Evolutionary conservation across 176 grass and related monocot genomes (phyloP).

Genomic region (Eleusine coracana): DNA sequence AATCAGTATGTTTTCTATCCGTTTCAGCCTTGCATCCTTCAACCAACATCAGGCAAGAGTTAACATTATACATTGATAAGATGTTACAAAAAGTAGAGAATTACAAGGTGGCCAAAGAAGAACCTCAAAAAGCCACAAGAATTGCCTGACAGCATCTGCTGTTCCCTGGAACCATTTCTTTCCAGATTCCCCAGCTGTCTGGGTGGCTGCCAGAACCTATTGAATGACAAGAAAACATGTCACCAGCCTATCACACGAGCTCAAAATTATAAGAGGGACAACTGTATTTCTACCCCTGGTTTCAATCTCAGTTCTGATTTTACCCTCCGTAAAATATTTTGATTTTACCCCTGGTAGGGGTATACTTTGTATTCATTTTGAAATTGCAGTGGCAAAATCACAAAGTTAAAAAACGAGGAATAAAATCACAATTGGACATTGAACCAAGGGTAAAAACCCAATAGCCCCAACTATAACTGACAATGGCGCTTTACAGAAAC

Average conservation of each 20-base stretch:
- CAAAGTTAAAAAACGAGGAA: too few species aligned
- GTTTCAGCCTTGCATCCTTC: constrained; percentile 72
- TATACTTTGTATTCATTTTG: too few species aligned
- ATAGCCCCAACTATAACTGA: too few species aligned
- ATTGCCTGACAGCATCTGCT: constrained; percentile 90
- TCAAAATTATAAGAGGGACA: too few species aligned
- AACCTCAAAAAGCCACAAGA: constrained; percentile 89
- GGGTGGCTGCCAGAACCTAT: constrained; percentile 83
- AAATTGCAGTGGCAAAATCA: too few species aligned
- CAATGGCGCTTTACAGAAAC: neutral
- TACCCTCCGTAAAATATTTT: too few species aligned
- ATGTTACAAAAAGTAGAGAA: neutral
- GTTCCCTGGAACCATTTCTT: constrained; percentile 94
- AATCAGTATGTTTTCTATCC: constrained; percentile 79
- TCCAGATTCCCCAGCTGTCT: constrained; percentile 74
- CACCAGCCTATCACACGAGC: neutral
- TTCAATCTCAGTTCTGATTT: too few species aligned
- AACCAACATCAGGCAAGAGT: constrained; percentile 27
- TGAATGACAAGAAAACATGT: neutral
- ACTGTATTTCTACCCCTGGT: too few species aligned
- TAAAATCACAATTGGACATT: too few species aligned
- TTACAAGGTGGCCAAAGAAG: neutral
- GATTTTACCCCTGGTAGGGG: too few species aligned
- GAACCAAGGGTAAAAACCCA: too few species aligned
- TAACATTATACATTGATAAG: neutral